These are phyloP conservation scores for Xylaria sp. DNA, from an alignment of 2,329 filamentous ascomycete species.

Conservation along the genomic window DNA sequence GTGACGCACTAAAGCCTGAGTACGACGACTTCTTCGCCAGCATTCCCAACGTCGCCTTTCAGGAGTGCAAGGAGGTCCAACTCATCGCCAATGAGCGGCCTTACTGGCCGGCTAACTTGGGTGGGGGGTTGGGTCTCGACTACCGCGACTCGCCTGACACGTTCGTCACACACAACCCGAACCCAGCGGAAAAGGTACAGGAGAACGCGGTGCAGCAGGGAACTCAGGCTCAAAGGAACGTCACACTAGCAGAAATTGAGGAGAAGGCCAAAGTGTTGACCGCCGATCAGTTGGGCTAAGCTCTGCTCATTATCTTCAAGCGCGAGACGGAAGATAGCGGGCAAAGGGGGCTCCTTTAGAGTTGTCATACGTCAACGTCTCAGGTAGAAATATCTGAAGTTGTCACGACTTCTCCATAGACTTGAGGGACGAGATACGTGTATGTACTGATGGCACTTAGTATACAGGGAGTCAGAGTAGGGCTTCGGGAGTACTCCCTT, in stretches of 20 bases:
- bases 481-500: too few relatives aligned
- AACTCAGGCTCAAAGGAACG: neutral
- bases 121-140: neutral
- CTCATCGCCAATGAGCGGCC: neutral
- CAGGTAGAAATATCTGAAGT: neutral
- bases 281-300: neutral
- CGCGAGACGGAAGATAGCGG: neutral
- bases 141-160: neutral
- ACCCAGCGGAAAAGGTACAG: neutral
- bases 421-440: too few relatives aligned
- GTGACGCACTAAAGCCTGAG: too few relatives aligned
- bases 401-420: neutral
- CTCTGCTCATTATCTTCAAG: neutral
- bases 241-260: neutral
- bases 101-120: neutral
- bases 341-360: neutral
- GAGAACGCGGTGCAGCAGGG: neutral
- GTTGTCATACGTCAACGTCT: neutral
- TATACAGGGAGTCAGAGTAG: too few relatives aligned
- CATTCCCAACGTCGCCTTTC: too few relatives aligned
- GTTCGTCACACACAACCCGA: neutral
- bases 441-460: too few relatives aligned
- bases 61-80: neutral
- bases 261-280: neutral
- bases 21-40: too few relatives aligned